phyloP scores from a whole-genome alignment of 2,329 filamentous ascomycete genomes.

The Chaetomiaceae sp. region DNA sequence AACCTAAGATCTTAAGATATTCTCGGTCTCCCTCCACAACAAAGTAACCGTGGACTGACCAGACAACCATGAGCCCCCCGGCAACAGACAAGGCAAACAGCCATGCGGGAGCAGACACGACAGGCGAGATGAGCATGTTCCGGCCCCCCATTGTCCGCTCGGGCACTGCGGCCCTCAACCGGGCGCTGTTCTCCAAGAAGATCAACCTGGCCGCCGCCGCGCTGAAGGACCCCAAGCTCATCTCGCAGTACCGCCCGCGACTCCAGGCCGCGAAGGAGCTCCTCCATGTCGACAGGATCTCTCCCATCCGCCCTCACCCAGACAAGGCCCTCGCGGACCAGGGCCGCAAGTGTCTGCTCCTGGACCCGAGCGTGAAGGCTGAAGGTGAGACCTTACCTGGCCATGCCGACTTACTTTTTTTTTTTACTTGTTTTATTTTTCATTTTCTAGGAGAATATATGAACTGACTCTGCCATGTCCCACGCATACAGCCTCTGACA shows the following conservation, averaged over 20 bases:
- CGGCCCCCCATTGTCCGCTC: slow-evolving; percentile 72
- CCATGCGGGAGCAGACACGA: not conserved
- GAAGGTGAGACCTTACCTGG: slow-evolving; percentile 48
- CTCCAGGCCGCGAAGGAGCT: slow-evolving; percentile 63
- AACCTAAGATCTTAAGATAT: too few relatives aligned
- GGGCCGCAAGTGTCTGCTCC: slow-evolving; percentile 58
- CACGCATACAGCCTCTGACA: slow-evolving; percentile 59
- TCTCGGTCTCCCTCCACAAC: too few relatives aligned
- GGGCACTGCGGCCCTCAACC: slow-evolving; percentile 74
- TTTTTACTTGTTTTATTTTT: too few relatives aligned
- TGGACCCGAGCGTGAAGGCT: slow-evolving; percentile 52
- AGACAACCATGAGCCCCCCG: slow-evolving; percentile 6
- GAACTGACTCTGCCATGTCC: too few relatives aligned
- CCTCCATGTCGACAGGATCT: slow-evolving; percentile 58
- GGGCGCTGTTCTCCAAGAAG: slow-evolving; percentile 73
- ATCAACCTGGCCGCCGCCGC: slow-evolving; percentile 74
- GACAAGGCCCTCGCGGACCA: slow-evolving; percentile 46
- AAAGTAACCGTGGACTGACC: not conserved
- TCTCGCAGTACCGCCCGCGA: slow-evolving; percentile 64
- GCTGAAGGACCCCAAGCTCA: slow-evolving; percentile 68
- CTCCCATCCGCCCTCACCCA: slow-evolving; percentile 59
- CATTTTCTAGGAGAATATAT: too few relatives aligned
- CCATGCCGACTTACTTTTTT: too few relatives aligned
- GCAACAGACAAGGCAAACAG: not conserved
- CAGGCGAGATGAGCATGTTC: slow-evolving; percentile 54